Evolutionary conservation across 345 rosid genomes (phyloP), one percentile per base, ranked within the genome.

Genomic region (Citrus cavaleriei): DNA sequence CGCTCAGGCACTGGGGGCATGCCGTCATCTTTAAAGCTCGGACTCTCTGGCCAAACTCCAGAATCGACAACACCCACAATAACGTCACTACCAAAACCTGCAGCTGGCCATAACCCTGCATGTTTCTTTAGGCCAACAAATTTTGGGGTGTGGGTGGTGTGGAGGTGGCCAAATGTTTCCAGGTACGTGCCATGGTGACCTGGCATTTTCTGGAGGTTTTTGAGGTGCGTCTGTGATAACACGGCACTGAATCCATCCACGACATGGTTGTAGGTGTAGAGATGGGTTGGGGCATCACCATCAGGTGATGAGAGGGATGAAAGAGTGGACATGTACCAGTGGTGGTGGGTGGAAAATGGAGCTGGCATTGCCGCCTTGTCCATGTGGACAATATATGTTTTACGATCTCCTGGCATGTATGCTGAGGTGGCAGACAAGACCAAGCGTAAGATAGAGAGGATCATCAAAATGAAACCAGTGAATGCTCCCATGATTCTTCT

Each of bases 31-130:
- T 72, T 72, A 79, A 87, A 88, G 74, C 88, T 88, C 57, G 86
- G 76, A 24, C 90, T 88, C 74, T 88, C 93, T 0, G 88, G 88
- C 89, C 88, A 87, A 62, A 87, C 83, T 40, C 90, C 86, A 10
- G 87, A 62, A 62, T 90, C 89, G 14, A 88, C 58, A 42, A 90
- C 84, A 1, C 87, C 91, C 10, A 87, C 68, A 63, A 88, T 87
- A 28, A 88, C 55, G 40, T 84, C 89, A 60, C 79, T 77, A 6
- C 89, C 89, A 1, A 87, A 88, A 72, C 70, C 82, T 72, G 82
- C 72, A 13, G 82, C 84, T 0, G 87, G 87, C 90, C 92, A 89
- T 22, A 84, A 19, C 10, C 90, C 89, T 0, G 16, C 21, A 7
- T 64, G 65, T 42, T 78, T 78, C 73, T 73, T 84, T 32, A 89